phyloP scores from a whole-genome alignment of 129 eudicot species.

The Silybum marianum region DNA sequence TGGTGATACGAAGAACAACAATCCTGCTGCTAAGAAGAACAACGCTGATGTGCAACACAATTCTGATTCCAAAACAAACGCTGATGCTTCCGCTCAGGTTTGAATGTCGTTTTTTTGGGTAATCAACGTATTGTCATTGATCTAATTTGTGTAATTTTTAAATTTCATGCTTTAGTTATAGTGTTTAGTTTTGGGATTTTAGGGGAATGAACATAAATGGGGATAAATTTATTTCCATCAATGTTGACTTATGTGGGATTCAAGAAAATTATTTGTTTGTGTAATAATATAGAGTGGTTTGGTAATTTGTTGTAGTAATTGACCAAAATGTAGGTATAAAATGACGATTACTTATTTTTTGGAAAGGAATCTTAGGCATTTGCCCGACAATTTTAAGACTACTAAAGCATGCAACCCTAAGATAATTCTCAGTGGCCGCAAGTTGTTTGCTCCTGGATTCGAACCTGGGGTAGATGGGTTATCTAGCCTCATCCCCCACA shows the following conservation, averaged over 20 bases:
- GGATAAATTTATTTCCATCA: not conserved
- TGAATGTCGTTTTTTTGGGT: not conserved
- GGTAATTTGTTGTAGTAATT: no score
- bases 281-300: no score
- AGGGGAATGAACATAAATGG: not conserved
- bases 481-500: no score
- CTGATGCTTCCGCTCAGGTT: conserved; percentile 31
- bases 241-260: conserved; percentile 16
- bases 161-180: not conserved
- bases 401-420: no score
- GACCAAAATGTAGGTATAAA: no score
- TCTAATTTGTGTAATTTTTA: not conserved
- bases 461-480: no score
- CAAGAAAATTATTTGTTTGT: no score
- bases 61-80: conserved; percentile 29
- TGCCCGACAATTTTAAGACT: no score
- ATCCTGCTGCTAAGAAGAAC: conserved; percentile 4
- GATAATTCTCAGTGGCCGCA: no score
- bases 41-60: conserved; percentile 29
- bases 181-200: not conserved
- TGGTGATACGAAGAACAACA: conserved; percentile 4
- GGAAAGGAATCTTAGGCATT: no score
- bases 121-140: not conserved
- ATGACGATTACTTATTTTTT: no score
- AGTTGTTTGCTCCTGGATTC: no score